These are phyloP conservation scores for Penstemon eatonii DNA, from an alignment of 257 asterid genomes.

Conservation along the genomic window DNA sequence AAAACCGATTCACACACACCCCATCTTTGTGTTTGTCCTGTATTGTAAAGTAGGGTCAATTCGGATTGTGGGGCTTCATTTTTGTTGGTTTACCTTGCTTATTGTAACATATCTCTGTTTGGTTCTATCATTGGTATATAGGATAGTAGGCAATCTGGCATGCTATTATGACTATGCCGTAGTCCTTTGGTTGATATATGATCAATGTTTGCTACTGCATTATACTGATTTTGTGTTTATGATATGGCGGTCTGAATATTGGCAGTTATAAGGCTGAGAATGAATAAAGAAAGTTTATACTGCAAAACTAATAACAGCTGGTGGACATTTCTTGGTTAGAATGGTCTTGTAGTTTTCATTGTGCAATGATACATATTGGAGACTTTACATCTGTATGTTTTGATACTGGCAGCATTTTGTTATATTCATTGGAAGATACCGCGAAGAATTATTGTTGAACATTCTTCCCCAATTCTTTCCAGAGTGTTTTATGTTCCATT, in stretches of 20 bases:
- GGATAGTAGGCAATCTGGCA: background rate
- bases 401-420: constrained; percentile 3
- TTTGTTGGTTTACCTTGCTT: background rate
- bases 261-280: too few relatives aligned
- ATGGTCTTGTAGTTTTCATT: too few relatives aligned
- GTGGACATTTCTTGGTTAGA: background rate
- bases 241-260: too few relatives aligned
- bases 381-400: background rate
- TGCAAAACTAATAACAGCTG: background rate
- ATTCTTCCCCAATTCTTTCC: background rate
- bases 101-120: background rate
- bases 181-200: too few relatives aligned
- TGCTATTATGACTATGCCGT: background rate
- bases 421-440: background rate
- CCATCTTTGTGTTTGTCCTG: background rate
- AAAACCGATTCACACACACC: background rate
- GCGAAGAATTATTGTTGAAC: background rate
- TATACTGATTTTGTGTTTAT: too few relatives aligned
- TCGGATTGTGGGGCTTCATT: background rate
- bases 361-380: too few relatives aligned
- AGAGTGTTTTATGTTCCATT: background rate
- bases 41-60: background rate
- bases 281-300: too few relatives aligned
- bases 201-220: too few relatives aligned
- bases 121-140: background rate